Evolutionary conservation across 78 protist genomes (phyloP), one percentile per base, ranked within the genome.

Genomic region (Paratrimastix pyriformis): DNA sequence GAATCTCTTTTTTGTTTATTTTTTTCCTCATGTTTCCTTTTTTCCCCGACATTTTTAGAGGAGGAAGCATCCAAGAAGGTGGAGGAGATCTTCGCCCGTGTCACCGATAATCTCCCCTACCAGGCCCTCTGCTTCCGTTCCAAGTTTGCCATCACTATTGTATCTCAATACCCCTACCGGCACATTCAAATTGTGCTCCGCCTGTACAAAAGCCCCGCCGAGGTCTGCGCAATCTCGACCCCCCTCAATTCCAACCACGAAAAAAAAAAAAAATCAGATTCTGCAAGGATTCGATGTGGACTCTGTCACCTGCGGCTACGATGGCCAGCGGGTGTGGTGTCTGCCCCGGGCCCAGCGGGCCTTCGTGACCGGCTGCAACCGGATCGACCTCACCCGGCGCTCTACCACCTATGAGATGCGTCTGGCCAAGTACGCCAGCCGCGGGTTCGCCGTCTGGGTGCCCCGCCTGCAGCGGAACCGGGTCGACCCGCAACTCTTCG

Each of bases 201-300:
- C 18, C 5, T 78, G 26, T 78, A 78, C 60, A 4, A 5, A 6
- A 26, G 26, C 32, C 2, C 9, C 2, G 48, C 78, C 9, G 80
- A 74, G 26, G 21, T 75, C 32, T n/a, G n/a, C n/a, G n/a, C n/a
- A n/a, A n/a, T n/a, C n/a, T n/a, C n/a, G n/a, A n/a, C n/a, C n/a
- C n/a, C n/a, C n/a, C n/a, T n/a, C n/a, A n/a, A n/a, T n/a, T n/a
- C n/a, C n/a, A n/a, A n/a, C n/a, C n/a, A n/a, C n/a, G n/a, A n/a
- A n/a, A n/a, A n/a, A n/a, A n/a, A n/a, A n/a, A n/a, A n/a, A n/a
- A n/a, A n/a, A n/a, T n/a, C n/a, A n/a, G n/a, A n/a, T n/a, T n/a
- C 65, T 78, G 3, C 2, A 6, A 26, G 82, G 79, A 3, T 78
- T 78, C 32, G 82, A 78, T 52, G 32, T 78, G 30, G 83, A 79